These are phyloP conservation scores for Dictyostelium intermedium DNA, from an alignment of 78 protist genomes.

Conservation along the genomic window DNA sequence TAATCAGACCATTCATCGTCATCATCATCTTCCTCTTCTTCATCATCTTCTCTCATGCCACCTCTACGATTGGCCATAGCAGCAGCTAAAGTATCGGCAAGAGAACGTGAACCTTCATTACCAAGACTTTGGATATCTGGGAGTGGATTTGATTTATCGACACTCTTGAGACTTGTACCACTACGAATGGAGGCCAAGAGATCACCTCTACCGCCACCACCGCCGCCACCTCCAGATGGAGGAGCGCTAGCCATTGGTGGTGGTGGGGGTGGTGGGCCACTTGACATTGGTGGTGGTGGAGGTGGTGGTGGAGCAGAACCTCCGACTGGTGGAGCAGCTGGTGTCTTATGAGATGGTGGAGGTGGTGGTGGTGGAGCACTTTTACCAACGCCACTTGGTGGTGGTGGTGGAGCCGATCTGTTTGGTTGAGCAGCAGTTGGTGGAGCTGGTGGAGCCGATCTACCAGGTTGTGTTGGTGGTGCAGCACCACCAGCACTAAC, in stretches of 20 bases:
- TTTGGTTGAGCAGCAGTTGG: constrained; percentile 20
- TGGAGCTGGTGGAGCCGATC: constrained; percentile 61
- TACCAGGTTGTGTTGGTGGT: not conserved
- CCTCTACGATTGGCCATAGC: constrained; percentile 82
- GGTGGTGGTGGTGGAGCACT: constrained; percentile 40
- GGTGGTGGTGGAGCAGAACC: constrained; percentile 77
- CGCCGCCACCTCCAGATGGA: constrained; percentile 1
- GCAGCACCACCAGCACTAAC: not conserved
- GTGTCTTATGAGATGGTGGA: constrained; percentile 54
- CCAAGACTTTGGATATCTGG: constrained; percentile 54
- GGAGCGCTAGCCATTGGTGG: constrained; percentile 4
- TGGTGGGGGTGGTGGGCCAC: constrained; percentile 81
- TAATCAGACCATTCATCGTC: constrained; percentile 79
- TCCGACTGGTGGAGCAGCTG: not conserved
- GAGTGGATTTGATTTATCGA: constrained; percentile 36
- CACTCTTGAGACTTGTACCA: constrained; percentile 57
- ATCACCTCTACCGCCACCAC: constrained; percentile 49
- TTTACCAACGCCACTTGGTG: not conserved
- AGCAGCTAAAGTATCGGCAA: constrained; percentile 65
- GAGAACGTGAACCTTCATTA: constrained; percentile 66
- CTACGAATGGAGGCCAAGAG: constrained; percentile 60
- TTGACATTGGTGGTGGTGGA: constrained; percentile 40
- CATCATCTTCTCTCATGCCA: constrained; percentile 74
- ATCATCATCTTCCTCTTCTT: constrained; percentile 80
- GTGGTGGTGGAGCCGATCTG: not conserved